Conservation (phyloP, 805 yeast genomes). For the Metschnikowia aberdeeniae region DNA sequence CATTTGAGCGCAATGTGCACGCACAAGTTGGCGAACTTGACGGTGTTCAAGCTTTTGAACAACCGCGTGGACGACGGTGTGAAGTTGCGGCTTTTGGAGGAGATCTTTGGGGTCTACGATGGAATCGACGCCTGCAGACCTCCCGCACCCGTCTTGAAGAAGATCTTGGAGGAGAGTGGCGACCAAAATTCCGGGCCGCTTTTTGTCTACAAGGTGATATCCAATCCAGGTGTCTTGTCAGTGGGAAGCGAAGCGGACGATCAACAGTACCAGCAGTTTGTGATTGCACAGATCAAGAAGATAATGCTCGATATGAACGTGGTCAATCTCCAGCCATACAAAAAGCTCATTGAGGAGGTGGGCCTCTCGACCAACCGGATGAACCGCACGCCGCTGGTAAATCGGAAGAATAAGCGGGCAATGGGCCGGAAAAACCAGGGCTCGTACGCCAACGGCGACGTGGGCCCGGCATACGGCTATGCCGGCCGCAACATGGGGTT, state of each 20-base stretch:
- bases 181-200: conserved; percentile 50
- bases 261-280: conserved; percentile 46
- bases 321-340: conserved; percentile 62
- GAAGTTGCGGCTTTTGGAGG: conserved; percentile 56
- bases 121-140: conserved; percentile 15
- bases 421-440: not conserved
- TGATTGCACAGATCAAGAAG: conserved; percentile 58
- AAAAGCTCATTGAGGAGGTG: conserved; percentile 86
- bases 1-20: conserved; percentile 61
- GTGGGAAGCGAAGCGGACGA: conserved; percentile 17
- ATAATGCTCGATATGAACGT: conserved; percentile 59
- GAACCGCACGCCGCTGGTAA: conserved; percentile 24
- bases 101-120: conserved; percentile 54
- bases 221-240: conserved; percentile 57
- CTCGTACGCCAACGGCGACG: not conserved
- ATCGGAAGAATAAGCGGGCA: conserved; percentile 22
- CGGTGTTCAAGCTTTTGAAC: conserved; percentile 73
- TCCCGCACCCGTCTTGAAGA: conserved; percentile 40
- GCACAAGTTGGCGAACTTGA: conserved; percentile 80
- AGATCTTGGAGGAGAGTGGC: conserved; percentile 59
- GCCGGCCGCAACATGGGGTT: not conserved
- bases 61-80: conserved; percentile 62
- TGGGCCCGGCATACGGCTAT: conserved; percentile 5
- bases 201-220: conserved; percentile 73
- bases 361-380: conserved; percentile 51